These are phyloP conservation scores for Rhodotorula graminis DNA, from an alignment of 768 basidiomycete genomes.

Conservation along the genomic window DNA sequence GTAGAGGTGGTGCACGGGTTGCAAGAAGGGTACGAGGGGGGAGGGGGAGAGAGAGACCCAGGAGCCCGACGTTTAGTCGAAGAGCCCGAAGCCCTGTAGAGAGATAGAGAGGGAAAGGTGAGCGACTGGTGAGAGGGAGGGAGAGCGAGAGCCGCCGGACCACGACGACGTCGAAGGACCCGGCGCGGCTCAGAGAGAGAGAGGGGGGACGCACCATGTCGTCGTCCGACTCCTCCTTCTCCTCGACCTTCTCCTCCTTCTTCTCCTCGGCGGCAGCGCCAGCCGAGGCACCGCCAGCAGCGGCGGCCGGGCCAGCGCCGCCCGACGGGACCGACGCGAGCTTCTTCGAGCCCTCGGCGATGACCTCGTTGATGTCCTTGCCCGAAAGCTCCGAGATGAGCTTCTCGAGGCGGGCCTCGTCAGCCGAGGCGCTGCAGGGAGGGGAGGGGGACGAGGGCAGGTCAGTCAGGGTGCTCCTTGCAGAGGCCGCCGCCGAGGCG, in stretches of 20 bases:
- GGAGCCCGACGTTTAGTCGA: too few species aligned
- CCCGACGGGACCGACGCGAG: slow-evolving; percentile 97
- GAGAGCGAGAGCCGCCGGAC: too few species aligned
- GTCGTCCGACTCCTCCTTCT: slow-evolving; percentile 19
- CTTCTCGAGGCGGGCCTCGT: slow-evolving; percentile 70
- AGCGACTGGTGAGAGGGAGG: too few species aligned
- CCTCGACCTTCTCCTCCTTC: slow-evolving; percentile 67
- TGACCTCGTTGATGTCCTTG: slow-evolving; percentile 85
- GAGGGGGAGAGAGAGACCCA: too few species aligned
- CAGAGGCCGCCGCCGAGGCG: too few species aligned
- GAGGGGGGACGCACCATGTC: not conserved
- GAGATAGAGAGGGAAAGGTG: too few species aligned
- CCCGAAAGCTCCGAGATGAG: slow-evolving; percentile 84
- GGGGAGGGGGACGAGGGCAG: not conserved
- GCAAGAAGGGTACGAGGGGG: too few species aligned
- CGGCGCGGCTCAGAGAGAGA: too few species aligned
- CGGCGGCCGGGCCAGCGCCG: slow-evolving; percentile 57
- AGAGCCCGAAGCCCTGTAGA: too few species aligned
- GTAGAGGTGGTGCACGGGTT: too few species aligned
- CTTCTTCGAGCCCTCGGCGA: slow-evolving; percentile 84
- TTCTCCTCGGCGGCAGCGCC: slow-evolving; percentile 67
- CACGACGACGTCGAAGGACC: too few species aligned
- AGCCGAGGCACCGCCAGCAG: slow-evolving; percentile 54
- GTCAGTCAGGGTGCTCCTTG: not conserved
- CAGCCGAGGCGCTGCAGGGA: slow-evolving; percentile 65